Evolutionary conservation across 2,329 filamentous ascomycete species (phyloP).

Genomic region (Beauveria australis): DNA sequence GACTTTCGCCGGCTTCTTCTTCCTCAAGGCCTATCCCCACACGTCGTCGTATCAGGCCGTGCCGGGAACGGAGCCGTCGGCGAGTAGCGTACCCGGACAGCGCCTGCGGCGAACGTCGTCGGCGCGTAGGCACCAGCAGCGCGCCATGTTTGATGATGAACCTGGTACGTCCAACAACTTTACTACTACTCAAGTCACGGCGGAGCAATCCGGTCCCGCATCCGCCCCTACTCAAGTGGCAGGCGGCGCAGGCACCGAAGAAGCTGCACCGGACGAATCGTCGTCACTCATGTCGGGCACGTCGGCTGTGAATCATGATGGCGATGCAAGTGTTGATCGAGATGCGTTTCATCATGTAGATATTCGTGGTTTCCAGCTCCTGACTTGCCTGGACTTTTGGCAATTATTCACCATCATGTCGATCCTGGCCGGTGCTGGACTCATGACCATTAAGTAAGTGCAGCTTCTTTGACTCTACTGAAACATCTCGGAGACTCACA

Average conservation of each 20-base stretch:
- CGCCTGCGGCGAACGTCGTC: constrained; percentile 34
- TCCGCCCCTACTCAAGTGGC: constrained; percentile 11
- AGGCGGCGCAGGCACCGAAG: constrained; percentile 18
- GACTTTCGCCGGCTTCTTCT: constrained; percentile 72
- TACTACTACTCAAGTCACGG: constrained; percentile 22
- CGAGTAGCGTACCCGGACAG: constrained; percentile 28
- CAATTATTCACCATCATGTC: constrained; percentile 81
- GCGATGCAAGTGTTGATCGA: constrained; percentile 58
- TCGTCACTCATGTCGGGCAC: constrained; percentile 69
- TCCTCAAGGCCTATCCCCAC: constrained; percentile 66
- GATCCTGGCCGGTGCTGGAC: constrained; percentile 81
- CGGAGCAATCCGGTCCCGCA: constrained; percentile 12
- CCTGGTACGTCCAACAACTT: constrained; percentile 53
- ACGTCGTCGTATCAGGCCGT: constrained; percentile 46
- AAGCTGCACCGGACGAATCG: constrained; percentile 50
- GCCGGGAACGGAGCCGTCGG: constrained; percentile 25
- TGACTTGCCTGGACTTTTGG: constrained; percentile 76
- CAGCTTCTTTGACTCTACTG: background rate
- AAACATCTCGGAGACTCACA: constrained; percentile 2
- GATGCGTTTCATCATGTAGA: constrained; percentile 76
- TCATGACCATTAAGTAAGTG: constrained; percentile 98
- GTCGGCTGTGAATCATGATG: constrained; percentile 42
- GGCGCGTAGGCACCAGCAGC: constrained; percentile 19
- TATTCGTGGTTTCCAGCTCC: constrained; percentile 73
- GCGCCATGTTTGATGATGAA: constrained; percentile 34